phyloP scores from a whole-genome alignment of 768 basidiomycete species.

The Cubamyces lactineus region DNA sequence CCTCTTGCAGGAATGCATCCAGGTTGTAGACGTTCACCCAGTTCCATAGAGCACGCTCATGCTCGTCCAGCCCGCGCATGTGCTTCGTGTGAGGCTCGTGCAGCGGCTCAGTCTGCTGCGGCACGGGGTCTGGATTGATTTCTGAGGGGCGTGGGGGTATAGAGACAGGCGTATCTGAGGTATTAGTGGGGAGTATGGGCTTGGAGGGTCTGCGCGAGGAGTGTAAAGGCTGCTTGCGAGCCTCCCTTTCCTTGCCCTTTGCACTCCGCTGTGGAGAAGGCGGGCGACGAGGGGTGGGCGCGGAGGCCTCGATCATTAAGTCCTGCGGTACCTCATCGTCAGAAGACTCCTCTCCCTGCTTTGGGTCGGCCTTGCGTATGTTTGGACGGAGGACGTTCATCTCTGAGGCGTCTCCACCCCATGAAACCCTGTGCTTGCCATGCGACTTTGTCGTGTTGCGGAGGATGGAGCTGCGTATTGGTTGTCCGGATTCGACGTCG shows the following conservation, averaged over 20 bases:
- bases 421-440: conserved; percentile 58
- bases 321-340: conserved; percentile 87
- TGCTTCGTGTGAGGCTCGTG: conserved; percentile 40
- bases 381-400: conserved; percentile 68
- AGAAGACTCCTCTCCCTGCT: conserved; percentile 62
- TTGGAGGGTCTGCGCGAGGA: conserved; percentile 35
- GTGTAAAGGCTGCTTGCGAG: conserved; percentile 52
- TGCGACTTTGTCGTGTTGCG: conserved; percentile 37
- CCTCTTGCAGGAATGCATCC: conserved; percentile 93
- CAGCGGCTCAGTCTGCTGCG: conserved; percentile 27
- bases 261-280: conserved; percentile 25
- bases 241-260: conserved; percentile 42
- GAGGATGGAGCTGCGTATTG: conserved; percentile 42
- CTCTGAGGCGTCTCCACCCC: conserved; percentile 59
- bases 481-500: conserved; percentile 67
- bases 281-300: conserved; percentile 38
- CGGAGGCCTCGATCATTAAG: conserved; percentile 79
- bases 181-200: conserved; percentile 42
- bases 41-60: conserved; percentile 94
- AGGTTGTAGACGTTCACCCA: conserved; percentile 99
- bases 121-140: conserved; percentile 45
- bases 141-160: conserved; percentile 71
- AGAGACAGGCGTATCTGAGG: conserved; percentile 42
- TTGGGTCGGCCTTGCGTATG: conserved; percentile 67
- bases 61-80: conserved; percentile 75